A percentile compares a stretch with the other conserved stretches of the same genome.
Evolutionary conservation across 2,329 filamentous ascomycete genomes (phyloP).

Genomic region (Arthrobotrys entomopaga): DNA sequence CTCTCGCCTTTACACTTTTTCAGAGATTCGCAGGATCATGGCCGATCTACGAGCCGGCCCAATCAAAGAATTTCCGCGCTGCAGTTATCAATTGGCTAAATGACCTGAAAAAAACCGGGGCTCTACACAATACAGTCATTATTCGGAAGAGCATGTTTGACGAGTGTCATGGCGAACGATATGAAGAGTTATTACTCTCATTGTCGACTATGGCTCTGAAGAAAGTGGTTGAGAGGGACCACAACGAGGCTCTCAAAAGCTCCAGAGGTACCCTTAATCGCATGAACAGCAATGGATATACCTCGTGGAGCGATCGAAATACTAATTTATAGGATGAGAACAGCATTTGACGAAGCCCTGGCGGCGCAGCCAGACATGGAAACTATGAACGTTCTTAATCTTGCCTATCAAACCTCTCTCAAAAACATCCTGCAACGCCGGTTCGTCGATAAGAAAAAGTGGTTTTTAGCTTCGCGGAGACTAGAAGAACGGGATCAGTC

Average conservation of each 20-base stretch:
- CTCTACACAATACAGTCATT: constrained; percentile 73
- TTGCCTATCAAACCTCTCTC: constrained; percentile 50
- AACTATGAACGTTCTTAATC: constrained; percentile 33
- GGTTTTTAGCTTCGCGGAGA: constrained; percentile 47
- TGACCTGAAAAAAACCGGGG: constrained; percentile 85
- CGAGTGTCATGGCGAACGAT: constrained; percentile 89
- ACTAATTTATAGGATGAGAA: background rate
- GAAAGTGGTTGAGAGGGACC: constrained; percentile 57
- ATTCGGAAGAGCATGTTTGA: constrained; percentile 95
- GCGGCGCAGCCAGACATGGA: constrained; percentile 53
- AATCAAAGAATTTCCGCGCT: constrained; percentile 88
- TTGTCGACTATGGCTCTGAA: constrained; percentile 83
- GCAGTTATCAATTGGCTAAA: constrained; percentile 83
- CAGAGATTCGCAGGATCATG: constrained; percentile 91
- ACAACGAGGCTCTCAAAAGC: constrained; percentile 52
- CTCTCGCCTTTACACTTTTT: background rate
- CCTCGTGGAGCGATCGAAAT: background rate
- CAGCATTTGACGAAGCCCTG: constrained; percentile 57
- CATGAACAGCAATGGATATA: background rate
- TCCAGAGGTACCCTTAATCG: constrained; percentile 42
- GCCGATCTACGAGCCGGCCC: constrained; percentile 86
- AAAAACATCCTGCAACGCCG: constrained; percentile 45
- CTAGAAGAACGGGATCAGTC: constrained; percentile 41
- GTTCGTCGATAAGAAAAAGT: constrained; percentile 53
- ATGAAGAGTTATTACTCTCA: constrained; percentile 83